Evolutionary conservation across 768 basidiomycete genomes (phyloP).

Genomic region (Tubosaeta sp.): DNA sequence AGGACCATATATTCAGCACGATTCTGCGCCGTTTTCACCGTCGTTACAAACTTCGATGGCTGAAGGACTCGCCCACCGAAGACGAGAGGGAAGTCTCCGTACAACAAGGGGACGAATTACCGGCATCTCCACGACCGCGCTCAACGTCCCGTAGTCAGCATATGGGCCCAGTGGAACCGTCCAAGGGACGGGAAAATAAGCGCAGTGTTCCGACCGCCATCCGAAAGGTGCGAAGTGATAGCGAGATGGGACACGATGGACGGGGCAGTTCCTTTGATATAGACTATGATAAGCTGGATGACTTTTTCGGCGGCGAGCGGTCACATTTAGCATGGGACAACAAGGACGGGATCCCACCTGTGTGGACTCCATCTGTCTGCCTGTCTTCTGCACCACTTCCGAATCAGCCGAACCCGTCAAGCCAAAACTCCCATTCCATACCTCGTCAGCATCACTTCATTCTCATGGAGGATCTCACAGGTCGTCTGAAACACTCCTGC

Average conservation of each 20-base stretch:
- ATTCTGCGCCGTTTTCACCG: conserved; percentile 72
- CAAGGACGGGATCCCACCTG: conserved; percentile 23
- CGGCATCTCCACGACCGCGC: conserved; percentile 3
- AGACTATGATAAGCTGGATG: conserved; percentile 33
- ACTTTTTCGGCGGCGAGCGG: conserved; percentile 15
- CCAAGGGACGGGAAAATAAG: conserved; percentile 39
- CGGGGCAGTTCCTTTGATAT: conserved; percentile 40
- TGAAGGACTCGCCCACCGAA: conserved; percentile 42
- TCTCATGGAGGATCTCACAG: conserved; percentile 98
- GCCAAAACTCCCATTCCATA: conserved; percentile 42
- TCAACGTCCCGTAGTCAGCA: conserved; percentile 17
- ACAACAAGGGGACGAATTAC: conserved; percentile 33
- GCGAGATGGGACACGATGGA: conserved; percentile 36
- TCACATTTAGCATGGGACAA: conserved; percentile 15
- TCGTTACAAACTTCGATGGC: conserved; percentile 33
- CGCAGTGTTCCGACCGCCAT: conserved; percentile 35
- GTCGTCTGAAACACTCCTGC: conserved; percentile 84
- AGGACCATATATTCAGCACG: conserved; percentile 92
- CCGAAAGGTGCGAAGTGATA: conserved; percentile 65
- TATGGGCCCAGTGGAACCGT: conserved; percentile 33
- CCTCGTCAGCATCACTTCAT: conserved; percentile 97
- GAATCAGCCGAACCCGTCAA: conserved; percentile 32
- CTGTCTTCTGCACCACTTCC: conserved; percentile 26
- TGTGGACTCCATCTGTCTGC: conserved; percentile 22
- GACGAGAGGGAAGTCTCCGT: conserved; percentile 53